A percentile compares a stretch with the other conserved stretches of the same genome.
Conservation (phyloP, 129 eudicot species). For the Flaveria sonorensis region DNA sequence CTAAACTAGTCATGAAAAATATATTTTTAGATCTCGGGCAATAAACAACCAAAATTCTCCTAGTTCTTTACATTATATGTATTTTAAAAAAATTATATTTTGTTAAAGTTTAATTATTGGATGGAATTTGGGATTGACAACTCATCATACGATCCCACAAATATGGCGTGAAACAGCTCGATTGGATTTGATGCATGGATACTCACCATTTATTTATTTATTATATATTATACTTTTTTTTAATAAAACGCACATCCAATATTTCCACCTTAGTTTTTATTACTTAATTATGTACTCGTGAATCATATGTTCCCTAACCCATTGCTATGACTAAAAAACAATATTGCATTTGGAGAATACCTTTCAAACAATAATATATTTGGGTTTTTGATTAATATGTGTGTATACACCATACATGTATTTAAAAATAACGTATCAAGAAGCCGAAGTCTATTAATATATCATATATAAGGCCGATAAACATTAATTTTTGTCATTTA, state of each 20-base stretch:
- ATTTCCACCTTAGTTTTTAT: neutral
- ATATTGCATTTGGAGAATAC: neutral
- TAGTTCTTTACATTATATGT: neutral
- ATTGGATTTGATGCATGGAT: slow-evolving; percentile 62
- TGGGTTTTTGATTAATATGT: neutral
- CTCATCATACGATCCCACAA: slow-evolving; percentile 66
- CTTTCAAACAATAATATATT: neutral
- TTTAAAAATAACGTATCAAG: neutral
- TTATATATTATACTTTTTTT: neutral
- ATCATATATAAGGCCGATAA: too few species aligned
- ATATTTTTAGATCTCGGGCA: neutral
- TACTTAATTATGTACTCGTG: slow-evolving; percentile 4
- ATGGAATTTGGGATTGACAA: slow-evolving; percentile 33
- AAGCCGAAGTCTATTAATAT: too few species aligned
- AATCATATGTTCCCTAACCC: slow-evolving; percentile 13
- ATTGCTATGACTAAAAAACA: neutral
- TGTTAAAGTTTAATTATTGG: neutral
- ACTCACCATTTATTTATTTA: slow-evolving; percentile 2
- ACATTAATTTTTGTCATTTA: too few species aligned
- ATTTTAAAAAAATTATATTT: too few species aligned
- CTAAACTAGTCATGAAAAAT: neutral
- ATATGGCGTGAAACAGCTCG: slow-evolving; percentile 77
- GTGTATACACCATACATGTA: neutral
- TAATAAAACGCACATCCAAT: slow-evolving; percentile 23
- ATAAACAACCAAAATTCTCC: neutral